Evolutionary conservation across 2,329 filamentous ascomycete species (phyloP), one percentile per base, ranked within the genome.

Genomic region (Phoma sp.): DNA sequence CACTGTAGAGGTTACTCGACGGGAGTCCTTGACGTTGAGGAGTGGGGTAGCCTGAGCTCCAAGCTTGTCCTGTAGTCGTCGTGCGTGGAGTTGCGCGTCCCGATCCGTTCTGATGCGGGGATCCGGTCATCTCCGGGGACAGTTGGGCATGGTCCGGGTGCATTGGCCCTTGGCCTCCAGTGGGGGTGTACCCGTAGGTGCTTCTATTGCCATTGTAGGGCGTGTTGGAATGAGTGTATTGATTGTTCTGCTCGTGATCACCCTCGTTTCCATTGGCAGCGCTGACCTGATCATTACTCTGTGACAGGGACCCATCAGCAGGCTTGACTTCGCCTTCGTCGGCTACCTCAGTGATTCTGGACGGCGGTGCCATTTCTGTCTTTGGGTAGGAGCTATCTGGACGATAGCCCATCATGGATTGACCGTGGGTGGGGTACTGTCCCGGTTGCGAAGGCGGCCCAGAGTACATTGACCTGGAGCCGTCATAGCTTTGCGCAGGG

Each of bases 61-160:
- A 97, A 2, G 86, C 80, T 62, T 90, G 88, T 33, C 86, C 82
- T 0, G 88, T 83, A 8, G 86, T 82, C 4, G 91, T 85, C 0
- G 90, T 96, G 64, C 93, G 86, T 9, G 93, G 92, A 18, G 92
- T 96, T 32, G 91, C 91, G 57, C 91, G 87, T 30, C 91, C 92
- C 27, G 91, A 93, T 22, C 86, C 86, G 53, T 89, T 88, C 68
- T 91, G 89, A 70, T 95, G 90, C 7, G 90, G 91, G 42, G 92
- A 95, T 13, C 89, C 89, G 1, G 88, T 88, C 82, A 97, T 89
- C 60, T 96, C 91, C 4, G 90, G 85, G 13, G 90, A 88, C 45
- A 96, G 78, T 69, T 96, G 91, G 46, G 86, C 75, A 69, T 91
- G 87, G 40, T 96, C 91, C 49, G 83, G 86, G 37, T 87, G 79